Conservation (phyloP, 192 early-diverging fungal genomes). For the Obelidium mucronatum region DNA sequence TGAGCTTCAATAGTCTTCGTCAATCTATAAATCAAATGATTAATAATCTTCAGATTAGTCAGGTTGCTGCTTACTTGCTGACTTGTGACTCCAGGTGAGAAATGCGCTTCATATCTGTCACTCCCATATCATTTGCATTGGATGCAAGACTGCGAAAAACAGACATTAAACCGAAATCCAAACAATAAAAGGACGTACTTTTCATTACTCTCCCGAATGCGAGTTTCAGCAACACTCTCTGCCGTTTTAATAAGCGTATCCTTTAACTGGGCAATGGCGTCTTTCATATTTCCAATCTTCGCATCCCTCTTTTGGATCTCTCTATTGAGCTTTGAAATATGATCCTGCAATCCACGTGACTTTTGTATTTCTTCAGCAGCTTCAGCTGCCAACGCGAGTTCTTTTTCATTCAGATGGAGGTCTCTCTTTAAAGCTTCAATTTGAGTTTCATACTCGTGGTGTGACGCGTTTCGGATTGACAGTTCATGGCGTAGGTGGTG, state of each 20-base stretch:
- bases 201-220: conserved; percentile 29
- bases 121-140: neutral
- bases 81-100: conserved; percentile 39
- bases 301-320: conserved; percentile 34
- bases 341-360: conserved; percentile 23
- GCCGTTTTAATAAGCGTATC: conserved; percentile 32
- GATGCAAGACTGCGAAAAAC: neutral
- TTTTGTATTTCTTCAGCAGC: conserved; percentile 17
- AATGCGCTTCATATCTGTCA: conserved; percentile 12
- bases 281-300: conserved; percentile 40
- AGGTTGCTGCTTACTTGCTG: conserved; percentile 33
- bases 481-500: conserved; percentile 9
- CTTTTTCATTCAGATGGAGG: conserved; percentile 24
- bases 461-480: conserved; percentile 8
- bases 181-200: conserved; percentile 25
- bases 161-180: neutral
- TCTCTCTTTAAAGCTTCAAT: conserved; percentile 25
- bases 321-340: conserved; percentile 27
- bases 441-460: conserved; percentile 27
- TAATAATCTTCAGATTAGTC: too few relatives aligned
- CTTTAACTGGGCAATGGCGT: conserved; percentile 43
- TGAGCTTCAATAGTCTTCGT: conserved; percentile 26
- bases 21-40: conserved; percentile 17
- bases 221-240: conserved; percentile 34
- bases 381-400: conserved; percentile 16